Evolutionary conservation across 768 basidiomycete species (phyloP), one percentile per base, ranked within the genome.

Genomic region (Boletus reticulatus): DNA sequence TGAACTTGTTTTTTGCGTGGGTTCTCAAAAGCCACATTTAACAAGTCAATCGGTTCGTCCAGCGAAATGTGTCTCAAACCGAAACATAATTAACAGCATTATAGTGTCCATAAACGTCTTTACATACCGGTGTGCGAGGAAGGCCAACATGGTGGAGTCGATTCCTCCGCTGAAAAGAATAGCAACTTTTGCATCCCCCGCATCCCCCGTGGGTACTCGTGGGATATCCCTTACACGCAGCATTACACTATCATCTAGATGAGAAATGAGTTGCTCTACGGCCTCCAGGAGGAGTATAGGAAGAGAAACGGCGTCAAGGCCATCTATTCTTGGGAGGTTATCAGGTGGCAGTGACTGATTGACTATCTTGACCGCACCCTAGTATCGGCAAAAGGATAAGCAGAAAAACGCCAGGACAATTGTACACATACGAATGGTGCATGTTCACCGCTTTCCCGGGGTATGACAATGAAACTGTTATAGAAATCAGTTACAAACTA

Each of bases 111-210:
- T 32, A 13, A 8, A 42, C 27, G 13, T 36, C 16, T 37, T 27
- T 31, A 65, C 80, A 49, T 64, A 91, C 88, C 76, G 77, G 64
- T 95, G 82, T 1, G 93, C 89, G 6, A 99, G 76, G 64, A 82
- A 87, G 0, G 95, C 84, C 8, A 98, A 64, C 39, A 91, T 75
- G 1, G 95, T 88, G 12, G 88, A 98, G 68, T 99, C 97, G 43
- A 99, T 92, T 0, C 97, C 97, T 31, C 97, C 97, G 37, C 93
- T 96, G 71, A 98, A 99, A 10, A 99, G 79, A 10, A 99, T 79
- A 3, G 89, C 94, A 4, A 97, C 77, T 49, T 87, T 79, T 5
- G 87, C 78, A 48, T 75, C 69, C 8, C 76, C 76, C 49, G 64
- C 52, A 4, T 55, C 56, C 13, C 56, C 59, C 51, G 59, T 3